These are phyloP conservation scores for Piper betle DNA, from an alignment of 164 flowering plant genomes.

Conservation along the genomic window DNA sequence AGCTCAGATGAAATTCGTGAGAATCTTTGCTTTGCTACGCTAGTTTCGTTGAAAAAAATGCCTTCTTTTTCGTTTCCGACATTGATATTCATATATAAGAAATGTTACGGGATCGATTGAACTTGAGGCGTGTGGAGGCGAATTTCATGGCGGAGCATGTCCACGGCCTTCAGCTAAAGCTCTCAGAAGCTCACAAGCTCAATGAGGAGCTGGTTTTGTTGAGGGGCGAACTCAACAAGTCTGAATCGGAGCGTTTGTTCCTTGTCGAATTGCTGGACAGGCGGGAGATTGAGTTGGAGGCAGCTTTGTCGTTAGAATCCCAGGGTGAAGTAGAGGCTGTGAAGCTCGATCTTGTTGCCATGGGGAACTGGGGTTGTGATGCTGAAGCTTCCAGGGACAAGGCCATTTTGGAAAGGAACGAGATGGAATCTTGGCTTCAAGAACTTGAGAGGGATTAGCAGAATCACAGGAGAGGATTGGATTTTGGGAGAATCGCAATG, in stretches of 20 bases:
- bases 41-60: not conserved
- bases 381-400: constrained; percentile 39
- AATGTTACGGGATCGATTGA: constrained; percentile 67
- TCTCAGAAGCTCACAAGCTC: constrained; percentile 28
- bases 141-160: constrained; percentile 43
- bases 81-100: constrained; percentile 21
- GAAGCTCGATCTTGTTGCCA: constrained; percentile 49
- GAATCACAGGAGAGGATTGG: constrained; percentile 25
- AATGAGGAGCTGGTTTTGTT: constrained; percentile 25
- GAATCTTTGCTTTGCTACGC: not conserved
- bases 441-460: constrained; percentile 24
- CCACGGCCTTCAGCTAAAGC: constrained; percentile 41
- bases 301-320: constrained; percentile 51
- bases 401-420: constrained; percentile 30
- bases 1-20: constrained; percentile 71
- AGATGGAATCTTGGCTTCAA: constrained; percentile 23
- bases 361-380: constrained; percentile 44
- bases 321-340: constrained; percentile 81
- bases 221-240: constrained; percentile 36
- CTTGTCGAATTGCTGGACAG: constrained; percentile 37
- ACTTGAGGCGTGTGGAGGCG: constrained; percentile 38
- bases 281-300: constrained; percentile 51
- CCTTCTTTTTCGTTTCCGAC: not conserved
- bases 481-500: constrained; percentile 28
- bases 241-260: constrained; percentile 27